Percentiles rank a stretch among this genome's conserved stretches.
phyloP scores from a whole-genome alignment of 2,329 filamentous ascomycete species.

The Acrodontium crateriforme region DNA sequence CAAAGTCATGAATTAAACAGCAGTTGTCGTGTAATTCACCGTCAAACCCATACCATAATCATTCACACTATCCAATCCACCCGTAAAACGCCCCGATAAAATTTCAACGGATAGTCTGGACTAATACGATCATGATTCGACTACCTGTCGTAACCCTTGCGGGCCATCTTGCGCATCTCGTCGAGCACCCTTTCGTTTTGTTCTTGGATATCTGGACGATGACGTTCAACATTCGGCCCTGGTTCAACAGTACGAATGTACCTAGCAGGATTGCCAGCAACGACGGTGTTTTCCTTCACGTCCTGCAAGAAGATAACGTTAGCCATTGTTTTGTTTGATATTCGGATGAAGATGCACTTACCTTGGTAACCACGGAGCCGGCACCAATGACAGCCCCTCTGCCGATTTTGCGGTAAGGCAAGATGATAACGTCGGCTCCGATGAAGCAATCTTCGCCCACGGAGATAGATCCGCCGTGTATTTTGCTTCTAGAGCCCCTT shows the following conservation, averaged over 20 bases:
- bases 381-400: conserved; percentile 40
- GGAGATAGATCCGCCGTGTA: conserved; percentile 54
- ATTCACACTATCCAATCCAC: too few relatives aligned
- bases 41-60: too few relatives aligned
- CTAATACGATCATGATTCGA: too few relatives aligned
- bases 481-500: conserved; percentile 58
- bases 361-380: conserved; percentile 41
- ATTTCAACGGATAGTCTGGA: too few relatives aligned
- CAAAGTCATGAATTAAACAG: too few relatives aligned
- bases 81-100: too few relatives aligned
- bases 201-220: conserved; percentile 14
- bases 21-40: too few relatives aligned
- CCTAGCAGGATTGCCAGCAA: conserved; percentile 32
- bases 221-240: conserved; percentile 13
- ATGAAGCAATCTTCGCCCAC: conserved; percentile 64
- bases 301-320: conserved; percentile 21
- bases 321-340: conserved; percentile 1
- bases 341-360: conserved; percentile 29
- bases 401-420: conserved; percentile 41
- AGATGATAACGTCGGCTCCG: conserved; percentile 47
- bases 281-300: conserved; percentile 32
- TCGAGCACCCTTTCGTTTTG: conserved; percentile 14
- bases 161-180: conserved; percentile 5
- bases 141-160: too few relatives aligned
- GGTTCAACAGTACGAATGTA: conserved; percentile 13